Base-by-base conservation (phyloP, 345 rosid species). In the Durio zibethinus region DNA sequence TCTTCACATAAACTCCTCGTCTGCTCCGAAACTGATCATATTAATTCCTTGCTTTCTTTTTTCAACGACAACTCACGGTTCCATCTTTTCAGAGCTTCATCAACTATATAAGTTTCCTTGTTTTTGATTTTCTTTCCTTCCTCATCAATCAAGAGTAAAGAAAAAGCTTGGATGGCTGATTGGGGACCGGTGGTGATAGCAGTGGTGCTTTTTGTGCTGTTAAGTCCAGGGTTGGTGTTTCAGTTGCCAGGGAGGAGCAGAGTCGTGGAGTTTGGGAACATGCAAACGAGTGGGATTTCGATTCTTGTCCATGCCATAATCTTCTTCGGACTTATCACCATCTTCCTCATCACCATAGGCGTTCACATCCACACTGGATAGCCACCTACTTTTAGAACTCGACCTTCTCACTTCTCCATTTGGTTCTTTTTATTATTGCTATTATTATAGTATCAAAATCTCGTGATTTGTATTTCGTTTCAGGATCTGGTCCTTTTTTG, bases 161-260 rank as follows among this genome's bases (percentile, higher is more conserved):
- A 10, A 23, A 54, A 7, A 4, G 16, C 0, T 10, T 5, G 38
- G 7, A 93, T 93, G 98, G 94, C 97, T 50, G 99, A 95, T 35
- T 93, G 97, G 98, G 99, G 97, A 0, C 99, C 99, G 10, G 96
- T 96, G n/a, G 78, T 93, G 78, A 83, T 93, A 21, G 93, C 94
- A 0, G 90, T 90, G 86, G 90, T 93, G 72, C 82, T 95, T 73
- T 95, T 95, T 80, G 90, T 95, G 83, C 80, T 93, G 61, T 76
- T 95, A 11, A 88, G 89, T 50, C 97, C 98, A 9, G 98, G 99
- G 31, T 83, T 95, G 70, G 78, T 95, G 80, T 89, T 91, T 79
- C 99, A 93, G 87, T 70, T 95, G 45, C 98, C 99, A 1, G 98
- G 94, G 38, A 88, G 80, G 83, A 75, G 71, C 80, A 86, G 80